These are phyloP conservation scores for Quercus bicolor DNA, from an alignment of 306 rosid species.

Conservation along the genomic window DNA sequence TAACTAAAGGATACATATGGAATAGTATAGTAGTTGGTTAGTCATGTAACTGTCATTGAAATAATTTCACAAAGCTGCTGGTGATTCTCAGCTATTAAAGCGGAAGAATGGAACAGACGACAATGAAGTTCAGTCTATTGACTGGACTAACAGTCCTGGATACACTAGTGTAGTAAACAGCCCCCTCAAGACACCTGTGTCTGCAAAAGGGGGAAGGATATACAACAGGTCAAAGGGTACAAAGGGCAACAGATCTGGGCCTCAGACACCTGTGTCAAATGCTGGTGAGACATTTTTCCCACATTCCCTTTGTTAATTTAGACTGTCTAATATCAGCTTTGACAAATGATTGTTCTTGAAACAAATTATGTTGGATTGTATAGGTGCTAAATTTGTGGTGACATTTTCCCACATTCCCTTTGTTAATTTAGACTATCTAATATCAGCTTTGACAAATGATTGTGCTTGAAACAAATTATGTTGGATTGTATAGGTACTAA, in stretches of 20 bases:
- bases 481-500: not conserved
- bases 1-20: not conserved
- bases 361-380: conserved; percentile 12
- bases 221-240: conserved; percentile 62
- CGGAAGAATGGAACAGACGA: conserved; percentile 48
- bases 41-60: not conserved
- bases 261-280: conserved; percentile 77
- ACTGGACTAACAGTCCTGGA: conserved; percentile 56
- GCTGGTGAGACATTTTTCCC: conserved; percentile 45
- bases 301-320: not conserved
- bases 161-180: conserved; percentile 33
- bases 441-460: conserved; percentile 15
- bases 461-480: conserved; percentile 14
- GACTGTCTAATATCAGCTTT: conserved; percentile 10
- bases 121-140: conserved; percentile 45
- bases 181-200: conserved; percentile 73
- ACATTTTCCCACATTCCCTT: not conserved
- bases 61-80: conserved; percentile 18
- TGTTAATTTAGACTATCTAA: conserved; percentile 5
- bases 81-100: conserved; percentile 58
- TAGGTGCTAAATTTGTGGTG: not conserved
- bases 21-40: not conserved
- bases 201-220: conserved; percentile 75
- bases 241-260: conserved; percentile 61
- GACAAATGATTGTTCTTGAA: conserved; percentile 12